Conservation (phyloP, 768 basidiomycete genomes). For the Erythrobasidium yunnanense region DNA sequence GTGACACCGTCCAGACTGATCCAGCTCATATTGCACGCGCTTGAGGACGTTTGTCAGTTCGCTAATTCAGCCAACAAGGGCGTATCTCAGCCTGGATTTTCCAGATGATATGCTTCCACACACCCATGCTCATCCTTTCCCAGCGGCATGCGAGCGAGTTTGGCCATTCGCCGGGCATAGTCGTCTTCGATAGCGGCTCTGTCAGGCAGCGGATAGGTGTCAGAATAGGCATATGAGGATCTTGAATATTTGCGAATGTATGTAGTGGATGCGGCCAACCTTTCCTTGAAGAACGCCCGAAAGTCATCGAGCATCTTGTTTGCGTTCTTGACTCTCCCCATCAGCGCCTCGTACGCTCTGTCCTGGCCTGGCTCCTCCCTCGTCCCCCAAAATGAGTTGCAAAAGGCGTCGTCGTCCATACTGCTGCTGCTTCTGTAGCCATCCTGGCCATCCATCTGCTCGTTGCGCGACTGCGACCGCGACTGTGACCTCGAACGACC, state of each 20-base stretch:
- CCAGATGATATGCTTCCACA: conserved; percentile 43
- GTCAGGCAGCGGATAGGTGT: background rate
- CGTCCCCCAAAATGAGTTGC: conserved; percentile 89
- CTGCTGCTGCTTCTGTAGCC: background rate
- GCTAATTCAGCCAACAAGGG: too few species aligned
- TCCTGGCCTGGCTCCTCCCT: conserved; percentile 36
- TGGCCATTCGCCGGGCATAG: conserved; percentile 72
- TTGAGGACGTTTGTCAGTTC: conserved; percentile 73
- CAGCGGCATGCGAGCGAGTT: conserved; percentile 61
- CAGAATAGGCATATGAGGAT: too few species aligned
- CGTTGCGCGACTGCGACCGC: conserved; percentile 4
- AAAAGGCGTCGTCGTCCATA: conserved; percentile 56
- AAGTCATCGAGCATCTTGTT: conserved; percentile 79
- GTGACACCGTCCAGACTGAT: conserved; percentile 65
- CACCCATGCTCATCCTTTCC: conserved; percentile 94
- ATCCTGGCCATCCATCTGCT: background rate
- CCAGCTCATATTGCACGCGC: conserved; percentile 69
- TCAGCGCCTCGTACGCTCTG: conserved; percentile 43
- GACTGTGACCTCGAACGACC: conserved; percentile 19
- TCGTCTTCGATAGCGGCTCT: conserved; percentile 90
- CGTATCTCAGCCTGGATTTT: too few species aligned
- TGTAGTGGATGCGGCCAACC: conserved; percentile 49
- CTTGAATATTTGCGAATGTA: too few species aligned
- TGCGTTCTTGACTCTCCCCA: conserved; percentile 36
- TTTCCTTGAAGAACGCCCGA: conserved; percentile 79